Evolutionary conservation across 2,329 filamentous ascomycete species (phyloP), one percentile per base, ranked within the genome.

Genomic region (Clonostachys rhizophaga): DNA sequence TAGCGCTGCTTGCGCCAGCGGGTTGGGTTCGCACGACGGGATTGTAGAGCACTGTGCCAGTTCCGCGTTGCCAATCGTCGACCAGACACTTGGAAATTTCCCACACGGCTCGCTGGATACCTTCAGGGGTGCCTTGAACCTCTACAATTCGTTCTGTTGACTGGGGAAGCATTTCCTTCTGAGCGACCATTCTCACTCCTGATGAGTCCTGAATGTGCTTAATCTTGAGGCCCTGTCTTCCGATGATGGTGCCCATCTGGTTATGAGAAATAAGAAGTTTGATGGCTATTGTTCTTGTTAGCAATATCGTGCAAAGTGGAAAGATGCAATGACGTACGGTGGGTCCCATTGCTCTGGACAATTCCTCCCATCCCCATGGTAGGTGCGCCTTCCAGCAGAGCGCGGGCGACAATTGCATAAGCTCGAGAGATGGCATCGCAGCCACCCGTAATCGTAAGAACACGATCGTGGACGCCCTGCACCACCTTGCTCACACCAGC

Each of bases 221-320:
- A 78, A 99, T 99, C 78, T 97, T 99, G 56, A 96, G 79, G 50
- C 94, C 94, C 67, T 95, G 89, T 55, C 91, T 85, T 60, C 94
- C 94, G 64, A 99, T 99, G 72, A 99, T 96, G 60, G 94, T 99
- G 52, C 94, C 94, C 94, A 99, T 99, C 72, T 99, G 94, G 69
- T 97, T 97, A 76, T 99, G 92, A 34, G 94, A 99, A 69, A 99
- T 97, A 65, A 99, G 86, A 34, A 99, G 85, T 64, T 96, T 96
- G 68, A 99, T 89, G 51, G 94, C 94, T 99, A 51, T 14, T 30
- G 42, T 30, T 8, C 14, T 20, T 35, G 34, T 49, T 34, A 42
- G 37, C 37, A 40, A 24, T 33, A 6, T 11, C 18, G 16, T n/a
- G 20, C 30, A 18, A 24, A 20, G 14, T 35, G 24, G 12, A 43